A percentile compares a stretch with the other conserved stretches of the same genome.
These are phyloP conservation scores for Pythium myriotylum DNA, from an alignment of 352 stramenopile species.

Conservation along the genomic window DNA sequence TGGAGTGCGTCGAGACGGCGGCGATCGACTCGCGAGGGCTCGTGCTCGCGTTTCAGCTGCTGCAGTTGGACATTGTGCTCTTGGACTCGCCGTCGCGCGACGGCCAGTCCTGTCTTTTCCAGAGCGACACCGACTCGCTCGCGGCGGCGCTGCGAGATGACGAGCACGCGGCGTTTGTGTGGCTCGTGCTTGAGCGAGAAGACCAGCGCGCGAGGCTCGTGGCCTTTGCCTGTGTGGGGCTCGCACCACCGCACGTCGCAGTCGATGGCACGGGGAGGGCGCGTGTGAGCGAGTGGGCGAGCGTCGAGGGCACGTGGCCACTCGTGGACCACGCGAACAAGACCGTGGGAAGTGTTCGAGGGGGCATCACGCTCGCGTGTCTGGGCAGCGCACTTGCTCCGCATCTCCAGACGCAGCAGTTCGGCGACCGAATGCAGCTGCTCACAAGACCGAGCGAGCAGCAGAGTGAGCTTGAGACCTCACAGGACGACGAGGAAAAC, in stretches of 20 bases:
- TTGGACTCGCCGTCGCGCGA: constrained; percentile 2
- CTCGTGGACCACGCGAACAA: constrained; percentile 13
- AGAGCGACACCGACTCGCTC: constrained; percentile 16
- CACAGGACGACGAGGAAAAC: not conserved
- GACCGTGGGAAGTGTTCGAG: not conserved
- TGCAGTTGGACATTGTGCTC: constrained; percentile 26
- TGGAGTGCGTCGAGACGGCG: constrained; percentile 9
- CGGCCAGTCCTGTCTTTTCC: constrained; percentile 25
- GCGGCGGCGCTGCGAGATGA: constrained; percentile 5
- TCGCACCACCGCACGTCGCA: constrained; percentile 19
- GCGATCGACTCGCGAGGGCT: not conserved
- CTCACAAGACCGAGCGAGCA: not conserved
- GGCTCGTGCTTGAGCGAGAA: constrained; percentile 22
- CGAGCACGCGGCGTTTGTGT: constrained; percentile 12
- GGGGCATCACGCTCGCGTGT: constrained; percentile 23
- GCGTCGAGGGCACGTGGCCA: constrained; percentile 17
- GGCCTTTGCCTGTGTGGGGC: constrained; percentile 18
- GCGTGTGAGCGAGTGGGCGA: constrained; percentile 25
- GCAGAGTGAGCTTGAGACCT: no score
- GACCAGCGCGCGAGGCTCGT: constrained; percentile 19
- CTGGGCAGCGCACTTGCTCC: constrained; percentile 14
- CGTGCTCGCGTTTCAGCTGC: constrained; percentile 27
- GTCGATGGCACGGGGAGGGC: not conserved
- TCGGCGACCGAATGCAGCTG: not conserved
- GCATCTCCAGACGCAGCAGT: constrained; percentile 10